Evolutionary conservation across 345 rosid genomes (phyloP).

Genomic region (Combretum micranthum): DNA sequence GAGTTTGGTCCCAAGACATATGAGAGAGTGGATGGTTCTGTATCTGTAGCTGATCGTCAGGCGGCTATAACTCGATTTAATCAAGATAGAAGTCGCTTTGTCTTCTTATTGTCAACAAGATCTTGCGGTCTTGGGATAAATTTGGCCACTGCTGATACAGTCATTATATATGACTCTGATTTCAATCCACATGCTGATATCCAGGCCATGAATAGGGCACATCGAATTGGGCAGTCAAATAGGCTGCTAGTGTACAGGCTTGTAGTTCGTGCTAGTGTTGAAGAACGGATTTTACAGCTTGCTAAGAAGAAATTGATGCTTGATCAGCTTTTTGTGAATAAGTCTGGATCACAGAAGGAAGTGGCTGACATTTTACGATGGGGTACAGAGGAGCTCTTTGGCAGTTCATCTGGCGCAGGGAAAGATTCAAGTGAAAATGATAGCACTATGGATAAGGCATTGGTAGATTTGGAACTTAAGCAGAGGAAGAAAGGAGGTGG

Average conservation of each 20-base stretch:
- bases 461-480: conserved; percentile 69
- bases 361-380: conserved; percentile 98
- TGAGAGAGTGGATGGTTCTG: conserved; percentile 99
- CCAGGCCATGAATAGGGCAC: conserved; percentile 99
- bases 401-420: conserved; percentile 46
- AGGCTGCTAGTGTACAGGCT: conserved; percentile 97
- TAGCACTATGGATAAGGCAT: conserved; percentile 40
- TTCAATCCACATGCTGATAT: conserved; percentile 99
- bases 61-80: conserved; percentile 89
- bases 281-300: conserved; percentile 98
- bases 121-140: conserved; percentile 99
- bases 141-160: conserved; percentile 97
- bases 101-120: conserved; percentile 92
- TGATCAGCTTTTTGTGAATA: conserved; percentile 98
- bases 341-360: conserved; percentile 98
- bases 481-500: conserved; percentile 90
- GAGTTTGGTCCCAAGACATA: conserved; percentile 98
- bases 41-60: conserved; percentile 93
- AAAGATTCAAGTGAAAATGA: conserved; percentile 67
- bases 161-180: conserved; percentile 97
- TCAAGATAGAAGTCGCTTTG: conserved; percentile 95
- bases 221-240: conserved; percentile 97
- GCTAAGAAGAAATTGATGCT: conserved; percentile 98
- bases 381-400: conserved; percentile 99
- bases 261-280: conserved; percentile 98